A percentile compares a stretch with the other conserved stretches of the same genome.
Evolutionary conservation across 176 grass and related monocot species (phyloP).

Genomic region (Chloris gayana): DNA sequence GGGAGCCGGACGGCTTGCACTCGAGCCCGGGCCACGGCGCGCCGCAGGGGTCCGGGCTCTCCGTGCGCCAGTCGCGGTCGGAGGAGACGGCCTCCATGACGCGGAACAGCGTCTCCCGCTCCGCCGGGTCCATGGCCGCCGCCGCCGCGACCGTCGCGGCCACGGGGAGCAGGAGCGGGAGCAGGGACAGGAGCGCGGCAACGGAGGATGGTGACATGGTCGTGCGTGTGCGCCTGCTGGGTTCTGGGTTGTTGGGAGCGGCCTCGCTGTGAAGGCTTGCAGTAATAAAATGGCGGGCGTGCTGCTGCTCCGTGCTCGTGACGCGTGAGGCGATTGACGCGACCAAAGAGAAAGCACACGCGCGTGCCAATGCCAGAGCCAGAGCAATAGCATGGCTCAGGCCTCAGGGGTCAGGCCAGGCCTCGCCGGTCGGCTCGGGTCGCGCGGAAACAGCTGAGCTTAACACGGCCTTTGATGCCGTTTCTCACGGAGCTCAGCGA

Average conservation of each 20-base stretch:
- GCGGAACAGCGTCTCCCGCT: conserved; percentile 72
- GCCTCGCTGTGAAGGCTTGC: background rate
- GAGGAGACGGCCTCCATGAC: conserved; percentile 90
- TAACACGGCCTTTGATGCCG: background rate
- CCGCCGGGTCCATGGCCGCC: conserved; percentile 49
- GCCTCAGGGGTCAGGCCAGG: background rate
- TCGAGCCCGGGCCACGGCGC: conserved; percentile 85
- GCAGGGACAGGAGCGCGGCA: conserved; percentile 28
- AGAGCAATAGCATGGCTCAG: background rate
- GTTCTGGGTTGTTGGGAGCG: too few relatives aligned
- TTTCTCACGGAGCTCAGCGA: background rate
- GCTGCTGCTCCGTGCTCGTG: background rate
- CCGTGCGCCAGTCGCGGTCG: conserved; percentile 79
- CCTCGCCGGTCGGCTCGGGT: background rate
- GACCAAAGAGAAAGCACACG: conserved; percentile 13
- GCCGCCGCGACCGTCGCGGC: conserved; percentile 8
- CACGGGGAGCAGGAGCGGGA: background rate
- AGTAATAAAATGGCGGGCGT: background rate
- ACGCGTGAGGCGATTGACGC: conserved; percentile 38
- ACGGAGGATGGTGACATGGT: conserved; percentile 15
- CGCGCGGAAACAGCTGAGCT: conserved; percentile 12
- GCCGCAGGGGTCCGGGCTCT: conserved; percentile 78
- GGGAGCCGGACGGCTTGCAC: conserved; percentile 58
- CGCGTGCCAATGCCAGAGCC: background rate
- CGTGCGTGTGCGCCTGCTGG: conserved; percentile 18